Evolutionary conservation across 495 filamentous ascomycete genomes (phyloP).

Genomic region (Penicillium antarcticum): DNA sequence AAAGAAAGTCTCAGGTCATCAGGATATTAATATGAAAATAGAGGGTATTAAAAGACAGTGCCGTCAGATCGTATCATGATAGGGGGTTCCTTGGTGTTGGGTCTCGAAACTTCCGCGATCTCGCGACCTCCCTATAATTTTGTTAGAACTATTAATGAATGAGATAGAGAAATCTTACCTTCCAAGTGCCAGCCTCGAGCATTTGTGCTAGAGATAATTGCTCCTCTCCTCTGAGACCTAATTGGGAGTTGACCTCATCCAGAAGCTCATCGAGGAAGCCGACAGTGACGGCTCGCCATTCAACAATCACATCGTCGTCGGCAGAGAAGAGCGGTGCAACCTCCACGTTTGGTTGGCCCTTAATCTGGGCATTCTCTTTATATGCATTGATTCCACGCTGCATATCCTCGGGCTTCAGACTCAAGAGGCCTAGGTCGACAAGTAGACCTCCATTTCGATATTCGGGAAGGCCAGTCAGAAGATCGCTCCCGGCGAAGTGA

Average conservation of each 20-base stretch:
- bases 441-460: constrained; percentile 69
- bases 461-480: constrained; percentile 64
- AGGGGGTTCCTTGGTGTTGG: constrained; percentile 94
- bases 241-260: constrained; percentile 58
- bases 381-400: constrained; percentile 68
- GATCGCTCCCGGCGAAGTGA: constrained; percentile 60
- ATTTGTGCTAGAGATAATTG: constrained; percentile 61
- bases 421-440: constrained; percentile 63
- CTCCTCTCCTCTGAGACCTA: constrained; percentile 52
- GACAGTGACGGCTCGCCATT: constrained; percentile 66
- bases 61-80: constrained; percentile 96
- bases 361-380: constrained; percentile 65
- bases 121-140: constrained; percentile 79
- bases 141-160: constrained; percentile 24
- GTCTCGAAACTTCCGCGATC: constrained; percentile 90
- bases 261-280: constrained; percentile 63
- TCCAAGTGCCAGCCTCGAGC: constrained; percentile 73
- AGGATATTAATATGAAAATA: constrained; percentile 27
- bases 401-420: constrained; percentile 54
- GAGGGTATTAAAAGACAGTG: constrained; percentile 75
- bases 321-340: constrained; percentile 62
- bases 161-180: constrained; percentile 60
- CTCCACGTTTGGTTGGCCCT: constrained; percentile 69
- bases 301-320: constrained; percentile 67
- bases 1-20: constrained; percentile 33